These are phyloP conservation scores for Rhizoctonia solani DNA, from an alignment of 1,284 basidiomycete genomes.

Conservation along the genomic window DNA sequence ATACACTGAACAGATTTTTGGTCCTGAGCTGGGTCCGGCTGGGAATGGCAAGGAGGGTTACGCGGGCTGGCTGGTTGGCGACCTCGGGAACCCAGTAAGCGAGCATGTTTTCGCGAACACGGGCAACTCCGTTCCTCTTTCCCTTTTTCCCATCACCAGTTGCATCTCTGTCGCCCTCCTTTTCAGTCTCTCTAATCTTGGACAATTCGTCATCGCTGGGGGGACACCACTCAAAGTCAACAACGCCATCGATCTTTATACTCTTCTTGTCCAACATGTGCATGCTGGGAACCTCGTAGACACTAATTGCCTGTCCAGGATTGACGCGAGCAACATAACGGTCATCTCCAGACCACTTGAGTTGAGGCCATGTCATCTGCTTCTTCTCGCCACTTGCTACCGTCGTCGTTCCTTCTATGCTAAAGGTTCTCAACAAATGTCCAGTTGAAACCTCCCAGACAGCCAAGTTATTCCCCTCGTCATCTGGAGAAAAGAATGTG, in stretches of 20 bases:
- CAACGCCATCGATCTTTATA: slow-evolving; percentile 96
- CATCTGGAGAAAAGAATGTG: slow-evolving; percentile 87
- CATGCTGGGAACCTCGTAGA: slow-evolving; percentile 96
- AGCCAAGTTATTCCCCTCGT: slow-evolving; percentile 96
- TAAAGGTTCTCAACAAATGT: slow-evolving; percentile 89
- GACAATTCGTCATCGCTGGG: slow-evolving; percentile 62
- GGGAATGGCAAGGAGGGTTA: slow-evolving; percentile 90
- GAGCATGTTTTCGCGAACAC: slow-evolving; percentile 87
- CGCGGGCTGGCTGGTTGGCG: slow-evolving; percentile 94
- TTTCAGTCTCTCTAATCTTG: slow-evolving; percentile 13
- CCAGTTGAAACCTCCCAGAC: slow-evolving; percentile 98
- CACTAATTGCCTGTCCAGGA: slow-evolving; percentile 90
- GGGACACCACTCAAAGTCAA: slow-evolving; percentile 99
- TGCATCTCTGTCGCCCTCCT: slow-evolving; percentile 68
- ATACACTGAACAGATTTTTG: slow-evolving; percentile 98
- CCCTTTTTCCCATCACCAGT: slow-evolving; percentile 58
- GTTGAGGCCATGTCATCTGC: slow-evolving; percentile 89
- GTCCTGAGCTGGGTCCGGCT: slow-evolving; percentile 83
- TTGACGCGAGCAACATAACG: slow-evolving; percentile 90
- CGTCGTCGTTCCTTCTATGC: slow-evolving; percentile 6
- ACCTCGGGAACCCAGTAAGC: slow-evolving; percentile 99
- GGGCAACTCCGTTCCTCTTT: slow-evolving; percentile 58
- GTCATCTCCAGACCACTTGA: slow-evolving; percentile 99
- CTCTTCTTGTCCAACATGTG: slow-evolving; percentile 95
- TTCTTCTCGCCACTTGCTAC: slow-evolving; percentile 69